Conservation (phyloP, 2,329 filamentous ascomycete genomes). For the Pezicula neosporulosa region DNA sequence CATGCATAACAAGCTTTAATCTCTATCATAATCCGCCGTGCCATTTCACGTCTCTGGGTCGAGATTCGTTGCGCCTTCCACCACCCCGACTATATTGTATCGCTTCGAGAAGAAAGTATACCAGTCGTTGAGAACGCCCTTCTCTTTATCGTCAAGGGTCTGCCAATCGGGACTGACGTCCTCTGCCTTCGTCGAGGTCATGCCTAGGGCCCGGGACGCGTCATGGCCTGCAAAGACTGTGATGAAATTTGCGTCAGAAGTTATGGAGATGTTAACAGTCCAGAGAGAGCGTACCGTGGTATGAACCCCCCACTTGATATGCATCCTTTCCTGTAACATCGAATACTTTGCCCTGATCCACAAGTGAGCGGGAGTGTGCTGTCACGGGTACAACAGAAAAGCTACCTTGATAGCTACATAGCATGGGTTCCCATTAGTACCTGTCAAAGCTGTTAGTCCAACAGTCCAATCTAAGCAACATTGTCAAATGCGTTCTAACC, state of each 20-base stretch:
- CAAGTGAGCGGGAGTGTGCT: slow-evolving; percentile 3
- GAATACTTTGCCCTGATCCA: slow-evolving; percentile 77
- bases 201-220: slow-evolving; percentile 84
- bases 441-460: slow-evolving; percentile 35
- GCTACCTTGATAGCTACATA: slow-evolving; percentile 69
- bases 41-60: too few species aligned
- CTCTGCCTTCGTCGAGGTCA: slow-evolving; percentile 80
- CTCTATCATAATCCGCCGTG: not conserved
- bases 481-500: slow-evolving; percentile 51
- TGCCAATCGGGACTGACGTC: slow-evolving; percentile 82
- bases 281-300: slow-evolving; percentile 61
- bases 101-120: slow-evolving; percentile 94
- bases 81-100: slow-evolving; percentile 81
- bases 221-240: slow-evolving; percentile 95
- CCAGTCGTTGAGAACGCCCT: slow-evolving; percentile 86
- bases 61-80: slow-evolving; percentile 57
- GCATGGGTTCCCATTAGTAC: slow-evolving; percentile 59
- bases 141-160: slow-evolving; percentile 79
- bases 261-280: not conserved
- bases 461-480: not conserved
- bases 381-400: not conserved
- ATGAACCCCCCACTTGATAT: slow-evolving; percentile 79
- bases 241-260: not conserved
- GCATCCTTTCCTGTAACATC: slow-evolving; percentile 88
- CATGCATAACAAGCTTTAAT: not conserved